phyloP scores from a whole-genome alignment of 805 yeast species.

The Wickerhamiella kurtzmanii region DNA sequence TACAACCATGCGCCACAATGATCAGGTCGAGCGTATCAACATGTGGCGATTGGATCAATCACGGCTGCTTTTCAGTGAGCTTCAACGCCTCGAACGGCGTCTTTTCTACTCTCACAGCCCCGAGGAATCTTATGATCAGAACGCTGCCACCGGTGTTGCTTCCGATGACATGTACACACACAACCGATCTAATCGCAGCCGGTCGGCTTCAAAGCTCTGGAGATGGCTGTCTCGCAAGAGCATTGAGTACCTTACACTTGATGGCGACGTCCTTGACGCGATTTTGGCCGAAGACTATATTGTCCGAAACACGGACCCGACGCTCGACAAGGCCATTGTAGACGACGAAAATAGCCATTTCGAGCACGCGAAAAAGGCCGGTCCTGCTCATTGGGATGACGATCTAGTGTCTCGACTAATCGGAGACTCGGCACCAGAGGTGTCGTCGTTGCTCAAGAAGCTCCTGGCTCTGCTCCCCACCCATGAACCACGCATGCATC shows the following conservation, averaged over 20 bases:
- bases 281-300: slow-evolving; percentile 22
- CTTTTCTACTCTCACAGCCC: neutral
- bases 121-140: neutral
- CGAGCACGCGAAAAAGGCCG: slow-evolving; percentile 6
- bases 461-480: neutral
- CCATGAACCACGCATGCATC: neutral
- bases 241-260: slow-evolving; percentile 17
- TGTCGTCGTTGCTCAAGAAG: neutral
- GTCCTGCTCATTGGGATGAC: slow-evolving; percentile 15
- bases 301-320: neutral
- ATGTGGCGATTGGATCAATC: slow-evolving; percentile 32
- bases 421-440: slow-evolving; percentile 1
- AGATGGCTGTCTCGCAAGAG: slow-evolving; percentile 8
- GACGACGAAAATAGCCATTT: neutral
- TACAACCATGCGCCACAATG: slow-evolving; percentile 9
- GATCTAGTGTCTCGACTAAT: slow-evolving; percentile 2
- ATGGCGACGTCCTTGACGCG: slow-evolving; percentile 27
- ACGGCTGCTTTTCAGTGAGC: slow-evolving; percentile 21
- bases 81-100: slow-evolving; percentile 18
- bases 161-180: too few relatives aligned
- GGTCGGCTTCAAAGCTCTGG: slow-evolving; percentile 6
- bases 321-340: neutral
- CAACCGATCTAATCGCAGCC: neutral
- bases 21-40: slow-evolving; percentile 27
- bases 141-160: neutral